Percentiles rank a stretch among this genome's conserved stretches.
These are phyloP conservation scores for Sicyos baderoa DNA, from an alignment of 306 rosid species.

Conservation along the genomic window DNA sequence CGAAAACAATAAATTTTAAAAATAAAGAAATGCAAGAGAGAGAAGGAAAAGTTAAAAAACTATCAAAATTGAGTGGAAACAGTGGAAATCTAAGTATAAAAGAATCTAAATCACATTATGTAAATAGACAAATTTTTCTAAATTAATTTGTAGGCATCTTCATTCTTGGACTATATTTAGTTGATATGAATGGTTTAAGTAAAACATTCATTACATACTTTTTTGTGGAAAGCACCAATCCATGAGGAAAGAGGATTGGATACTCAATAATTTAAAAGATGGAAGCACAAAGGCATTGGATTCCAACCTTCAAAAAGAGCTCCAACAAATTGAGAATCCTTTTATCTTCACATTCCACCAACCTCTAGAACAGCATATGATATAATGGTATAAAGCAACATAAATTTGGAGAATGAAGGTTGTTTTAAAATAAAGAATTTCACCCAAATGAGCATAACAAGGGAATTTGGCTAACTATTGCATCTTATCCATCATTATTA, in stretches of 20 bases:
- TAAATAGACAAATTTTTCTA: too few species aligned
- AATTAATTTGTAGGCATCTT: too few species aligned
- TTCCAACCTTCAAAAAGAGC: constrained; percentile 16
- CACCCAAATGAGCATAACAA: background rate
- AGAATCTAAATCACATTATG: too few species aligned
- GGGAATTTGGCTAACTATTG: background rate
- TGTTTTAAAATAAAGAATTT: background rate
- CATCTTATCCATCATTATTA: background rate
- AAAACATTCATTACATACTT: background rate
- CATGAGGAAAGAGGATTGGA: constrained; percentile 13
- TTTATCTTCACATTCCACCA: constrained; percentile 8
- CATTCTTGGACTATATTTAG: too few species aligned
- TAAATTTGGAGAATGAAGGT: background rate
- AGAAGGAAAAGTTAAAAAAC: too few species aligned
- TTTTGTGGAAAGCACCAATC: background rate
- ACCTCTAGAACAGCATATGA: constrained; percentile 4
- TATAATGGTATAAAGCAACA: constrained; percentile 4
- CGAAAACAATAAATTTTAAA: too few species aligned
- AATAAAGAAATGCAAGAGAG: too few species aligned
- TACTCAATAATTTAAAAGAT: constrained; percentile 4
- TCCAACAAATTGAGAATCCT: constrained; percentile 9
- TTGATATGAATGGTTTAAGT: too few species aligned
- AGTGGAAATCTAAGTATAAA: too few species aligned
- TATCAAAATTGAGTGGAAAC: too few species aligned
- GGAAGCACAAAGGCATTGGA: constrained; percentile 10